These are phyloP conservation scores for Nigrospora sphaerica DNA, from an alignment of 2,329 filamentous ascomycete species.

Conservation along the genomic window DNA sequence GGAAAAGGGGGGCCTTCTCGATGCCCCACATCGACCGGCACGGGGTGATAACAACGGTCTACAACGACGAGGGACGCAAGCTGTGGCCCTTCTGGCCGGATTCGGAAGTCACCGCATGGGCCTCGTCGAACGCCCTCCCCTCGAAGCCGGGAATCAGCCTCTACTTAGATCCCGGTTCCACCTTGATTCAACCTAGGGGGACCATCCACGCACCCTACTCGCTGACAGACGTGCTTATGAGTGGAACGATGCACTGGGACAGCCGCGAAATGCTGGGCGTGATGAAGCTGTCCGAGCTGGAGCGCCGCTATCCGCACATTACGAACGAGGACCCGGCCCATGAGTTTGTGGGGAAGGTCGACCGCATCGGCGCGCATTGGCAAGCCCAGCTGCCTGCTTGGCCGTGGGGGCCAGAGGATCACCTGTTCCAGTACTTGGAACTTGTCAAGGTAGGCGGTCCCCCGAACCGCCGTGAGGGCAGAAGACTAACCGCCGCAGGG, in stretches of 20 bases:
- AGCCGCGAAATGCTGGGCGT: not conserved
- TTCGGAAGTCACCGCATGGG: not conserved
- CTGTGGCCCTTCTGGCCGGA: not conserved
- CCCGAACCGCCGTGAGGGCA: too few species aligned
- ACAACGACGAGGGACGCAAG: not conserved
- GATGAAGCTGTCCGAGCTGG: not conserved
- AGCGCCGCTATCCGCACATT: not conserved
- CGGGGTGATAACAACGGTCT: not conserved
- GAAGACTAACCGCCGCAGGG: too few species aligned
- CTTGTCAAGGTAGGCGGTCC: too few species aligned
- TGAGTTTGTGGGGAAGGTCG: not conserved
- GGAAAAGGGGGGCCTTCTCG: not conserved
- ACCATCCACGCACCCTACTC: slow-evolving; percentile 1
- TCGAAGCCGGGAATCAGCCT: not conserved
- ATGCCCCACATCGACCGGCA: not conserved
- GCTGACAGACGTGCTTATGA: not conserved
- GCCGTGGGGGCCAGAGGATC: not conserved
- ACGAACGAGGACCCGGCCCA: not conserved
- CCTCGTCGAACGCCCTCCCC: not conserved
- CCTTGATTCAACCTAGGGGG: not conserved
- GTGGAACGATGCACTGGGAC: not conserved
- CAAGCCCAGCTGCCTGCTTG: not conserved
- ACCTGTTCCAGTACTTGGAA: too few species aligned
- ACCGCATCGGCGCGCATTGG: not conserved
- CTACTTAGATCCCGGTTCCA: not conserved